Percentiles rank a stretch among this genome's conserved stretches.
Conservation (phyloP, 2,329 filamentous ascomycete species). For the Stylonectria norvegica region DNA sequence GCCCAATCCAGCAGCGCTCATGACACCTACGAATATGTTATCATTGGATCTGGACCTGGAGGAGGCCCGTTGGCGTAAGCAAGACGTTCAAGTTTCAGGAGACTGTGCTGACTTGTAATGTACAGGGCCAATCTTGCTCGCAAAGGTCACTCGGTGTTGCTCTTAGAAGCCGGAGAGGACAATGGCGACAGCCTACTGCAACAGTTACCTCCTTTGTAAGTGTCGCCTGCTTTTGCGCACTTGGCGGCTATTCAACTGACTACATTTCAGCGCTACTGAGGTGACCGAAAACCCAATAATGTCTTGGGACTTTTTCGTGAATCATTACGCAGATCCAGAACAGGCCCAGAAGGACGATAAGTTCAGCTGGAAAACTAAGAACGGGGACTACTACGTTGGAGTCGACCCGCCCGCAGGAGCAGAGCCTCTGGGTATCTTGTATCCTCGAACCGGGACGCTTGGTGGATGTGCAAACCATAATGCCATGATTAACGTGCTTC, state of each 20-base stretch:
- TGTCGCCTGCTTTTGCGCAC: background rate
- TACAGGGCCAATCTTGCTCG: background rate
- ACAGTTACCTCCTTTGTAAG: background rate
- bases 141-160: background rate
- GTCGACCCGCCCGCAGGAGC: conserved; percentile 35
- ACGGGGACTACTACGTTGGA: conserved; percentile 34
- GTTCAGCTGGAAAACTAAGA: conserved; percentile 35
- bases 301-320: conserved; percentile 59
- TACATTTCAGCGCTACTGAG: background rate
- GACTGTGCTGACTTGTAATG: background rate
- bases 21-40: background rate
- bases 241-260: no score
- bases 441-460: conserved; percentile 43
- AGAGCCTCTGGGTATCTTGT: conserved; percentile 39
- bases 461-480: conserved; percentile 40
- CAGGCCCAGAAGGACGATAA: conserved; percentile 49
- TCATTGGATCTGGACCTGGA: background rate
- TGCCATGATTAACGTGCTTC: conserved; percentile 37
- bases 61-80: background rate
- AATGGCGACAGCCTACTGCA: background rate
- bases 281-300: background rate
- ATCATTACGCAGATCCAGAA: conserved; percentile 52
- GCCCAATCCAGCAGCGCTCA: background rate
- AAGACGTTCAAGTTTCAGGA: background rate
- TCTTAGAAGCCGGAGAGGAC: background rate